These are phyloP conservation scores for Durio zibethinus DNA, from an alignment of 345 rosid species.

Conservation along the genomic window DNA sequence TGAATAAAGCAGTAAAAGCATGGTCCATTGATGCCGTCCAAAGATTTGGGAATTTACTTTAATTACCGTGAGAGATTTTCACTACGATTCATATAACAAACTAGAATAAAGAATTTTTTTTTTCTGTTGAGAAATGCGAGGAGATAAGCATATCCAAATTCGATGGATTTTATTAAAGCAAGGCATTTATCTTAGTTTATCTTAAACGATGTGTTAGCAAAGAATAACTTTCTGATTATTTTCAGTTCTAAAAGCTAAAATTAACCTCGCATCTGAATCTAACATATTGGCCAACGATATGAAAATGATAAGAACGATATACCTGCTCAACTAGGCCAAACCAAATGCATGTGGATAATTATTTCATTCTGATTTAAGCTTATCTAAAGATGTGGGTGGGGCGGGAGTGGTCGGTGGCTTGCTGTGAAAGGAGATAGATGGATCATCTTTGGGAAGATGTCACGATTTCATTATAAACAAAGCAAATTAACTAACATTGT, in stretches of 20 bases:
- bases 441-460: not conserved
- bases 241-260: not conserved
- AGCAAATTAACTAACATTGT: too few species aligned
- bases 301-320: not conserved
- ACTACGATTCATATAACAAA: not conserved
- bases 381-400: not conserved
- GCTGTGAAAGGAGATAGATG: too few species aligned
- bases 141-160: not conserved
- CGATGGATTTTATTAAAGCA: not conserved
- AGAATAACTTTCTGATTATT: not conserved
- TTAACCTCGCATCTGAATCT: not conserved
- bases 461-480: too few species aligned
- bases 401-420: not conserved
- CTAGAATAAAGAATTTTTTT: not conserved
- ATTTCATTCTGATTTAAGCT: not conserved
- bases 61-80: not conserved
- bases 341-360: not conserved
- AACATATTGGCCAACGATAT: not conserved
- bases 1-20: not conserved
- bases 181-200: not conserved
- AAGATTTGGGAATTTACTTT: constrained; percentile 7
- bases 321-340: not conserved
- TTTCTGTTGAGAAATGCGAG: not conserved
- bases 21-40: not conserved
- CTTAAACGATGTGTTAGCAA: not conserved